Evolutionary conservation across 2,329 filamentous ascomycete species (phyloP), one percentile per base, ranked within the genome.

Genomic region (Ilyonectria sp.): DNA sequence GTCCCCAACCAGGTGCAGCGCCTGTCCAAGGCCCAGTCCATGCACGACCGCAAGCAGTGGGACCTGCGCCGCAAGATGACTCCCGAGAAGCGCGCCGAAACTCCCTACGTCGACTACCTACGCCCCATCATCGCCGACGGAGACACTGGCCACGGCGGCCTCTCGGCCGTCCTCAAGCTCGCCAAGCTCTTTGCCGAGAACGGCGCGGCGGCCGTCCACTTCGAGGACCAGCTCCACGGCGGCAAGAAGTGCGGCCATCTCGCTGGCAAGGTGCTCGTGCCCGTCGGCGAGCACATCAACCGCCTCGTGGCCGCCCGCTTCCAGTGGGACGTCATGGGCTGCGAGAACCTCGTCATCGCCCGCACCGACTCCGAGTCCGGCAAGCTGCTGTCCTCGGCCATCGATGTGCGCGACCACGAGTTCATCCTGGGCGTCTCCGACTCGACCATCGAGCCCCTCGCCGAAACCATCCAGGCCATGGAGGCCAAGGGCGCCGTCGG

Each of bases 201-300:
- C 74, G 96, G 96, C 60, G 96, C 96, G 1, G 96, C 96, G 0
- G 96, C 93, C 9, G 96, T 99, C 2, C 96, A 99, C 81, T 97
- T 99, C 69, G 96, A 99, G 82, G 96, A 99, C 78, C 96, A 99
- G 83, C 89, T 98, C 53, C 96, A 98, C 79, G 96, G 96, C 49
- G 96, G 96, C 68, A 99, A 99, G 86, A 99, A 98, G 83, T 99
- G 96, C 78, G 96, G 96, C 17, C 96, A 99, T 82, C 85, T 98
- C 68, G 96, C 96, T 1, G 96, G 96, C 73, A 99, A 98, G 81
- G 96, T 98, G 2, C 86, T 99, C 9, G 96, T 98, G 3, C 95
- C 96, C 0, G 90, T 95, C 1, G 93, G 94, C 68, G 96, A 98
- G 80, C 96, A 99, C 84, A 97, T 98, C 86, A 98, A 97, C 84